These are phyloP conservation scores for Arthrobotrys musiformis DNA, from an alignment of 2,329 filamentous ascomycete species.

Conservation along the genomic window DNA sequence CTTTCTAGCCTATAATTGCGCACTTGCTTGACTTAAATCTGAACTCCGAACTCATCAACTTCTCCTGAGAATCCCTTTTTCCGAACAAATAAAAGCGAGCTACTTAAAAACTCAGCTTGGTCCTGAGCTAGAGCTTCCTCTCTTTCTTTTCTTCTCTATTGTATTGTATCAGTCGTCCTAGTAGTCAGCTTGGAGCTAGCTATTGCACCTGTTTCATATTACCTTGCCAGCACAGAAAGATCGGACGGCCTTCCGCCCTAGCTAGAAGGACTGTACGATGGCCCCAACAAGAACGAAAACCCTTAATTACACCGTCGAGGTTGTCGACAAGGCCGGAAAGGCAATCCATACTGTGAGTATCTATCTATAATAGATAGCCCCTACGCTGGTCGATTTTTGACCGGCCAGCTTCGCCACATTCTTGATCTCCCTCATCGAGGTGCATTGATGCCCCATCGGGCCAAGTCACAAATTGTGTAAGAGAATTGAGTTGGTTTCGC, in stretches of 20 bases:
- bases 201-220: conserved; percentile 3
- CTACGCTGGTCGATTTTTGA: background rate
- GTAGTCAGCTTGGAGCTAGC: background rate
- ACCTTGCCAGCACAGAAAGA: conserved; percentile 12
- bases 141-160: background rate
- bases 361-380: no score
- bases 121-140: conserved; percentile 19
- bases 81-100: conserved; percentile 1
- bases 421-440: background rate
- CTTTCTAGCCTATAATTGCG: background rate
- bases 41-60: background rate
- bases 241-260: conserved; percentile 26
- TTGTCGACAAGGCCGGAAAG: conserved; percentile 58
- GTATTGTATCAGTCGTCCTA: no score
- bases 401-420: conserved; percentile 1
- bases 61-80: conserved; percentile 4
- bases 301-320: conserved; percentile 56
- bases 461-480: conserved; percentile 6
- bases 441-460: background rate
- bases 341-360: conserved; percentile 58
- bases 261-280: background rate
- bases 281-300: conserved; percentile 35
- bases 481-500: background rate
- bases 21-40: background rate
- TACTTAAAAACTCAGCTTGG: conserved; percentile 28